These are phyloP conservation scores for Buxus sempervirens DNA, from an alignment of 164 flowering plant species.

Conservation along the genomic window DNA sequence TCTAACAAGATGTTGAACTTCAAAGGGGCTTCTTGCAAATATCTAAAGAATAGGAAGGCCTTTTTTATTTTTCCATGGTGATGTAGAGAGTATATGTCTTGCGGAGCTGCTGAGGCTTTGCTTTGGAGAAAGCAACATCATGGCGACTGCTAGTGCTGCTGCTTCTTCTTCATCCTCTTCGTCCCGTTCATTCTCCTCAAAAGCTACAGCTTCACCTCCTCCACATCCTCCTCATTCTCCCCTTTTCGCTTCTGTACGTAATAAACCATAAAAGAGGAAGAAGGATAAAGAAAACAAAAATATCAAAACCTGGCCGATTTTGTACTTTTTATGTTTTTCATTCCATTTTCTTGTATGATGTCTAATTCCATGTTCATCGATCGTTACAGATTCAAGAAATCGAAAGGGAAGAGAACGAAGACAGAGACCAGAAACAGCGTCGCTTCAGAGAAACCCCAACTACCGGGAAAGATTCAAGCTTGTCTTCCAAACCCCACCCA, in stretches of 20 bases:
- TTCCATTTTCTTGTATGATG: background rate
- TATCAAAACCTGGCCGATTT: too few species aligned
- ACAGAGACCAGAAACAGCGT: constrained; percentile 15
- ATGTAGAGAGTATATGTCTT: background rate
- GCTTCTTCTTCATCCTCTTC: constrained; percentile 19
- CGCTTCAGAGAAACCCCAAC: constrained; percentile 14
- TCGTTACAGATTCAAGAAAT: constrained; percentile 49
- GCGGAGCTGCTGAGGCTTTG: too few species aligned
- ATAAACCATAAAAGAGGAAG: background rate
- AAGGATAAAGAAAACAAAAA: too few species aligned
- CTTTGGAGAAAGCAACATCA: background rate
- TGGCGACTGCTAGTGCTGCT: background rate
- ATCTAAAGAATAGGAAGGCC: too few species aligned
- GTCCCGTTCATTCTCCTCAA: constrained; percentile 35
- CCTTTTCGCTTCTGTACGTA: constrained; percentile 57
- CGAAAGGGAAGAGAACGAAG: constrained; percentile 35
- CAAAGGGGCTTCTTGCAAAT: too few species aligned
- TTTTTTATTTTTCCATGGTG: background rate
- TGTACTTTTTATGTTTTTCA: background rate
- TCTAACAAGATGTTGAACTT: too few species aligned
- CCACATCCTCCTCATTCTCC: constrained; percentile 40
- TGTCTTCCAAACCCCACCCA: constrained; percentile 36
- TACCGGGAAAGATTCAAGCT: background rate
- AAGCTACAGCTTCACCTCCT: constrained; percentile 26
- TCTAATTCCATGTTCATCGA: background rate